Evolutionary conservation across 345 rosid species (phyloP).

Genomic region (Eucalyptus virginea): DNA sequence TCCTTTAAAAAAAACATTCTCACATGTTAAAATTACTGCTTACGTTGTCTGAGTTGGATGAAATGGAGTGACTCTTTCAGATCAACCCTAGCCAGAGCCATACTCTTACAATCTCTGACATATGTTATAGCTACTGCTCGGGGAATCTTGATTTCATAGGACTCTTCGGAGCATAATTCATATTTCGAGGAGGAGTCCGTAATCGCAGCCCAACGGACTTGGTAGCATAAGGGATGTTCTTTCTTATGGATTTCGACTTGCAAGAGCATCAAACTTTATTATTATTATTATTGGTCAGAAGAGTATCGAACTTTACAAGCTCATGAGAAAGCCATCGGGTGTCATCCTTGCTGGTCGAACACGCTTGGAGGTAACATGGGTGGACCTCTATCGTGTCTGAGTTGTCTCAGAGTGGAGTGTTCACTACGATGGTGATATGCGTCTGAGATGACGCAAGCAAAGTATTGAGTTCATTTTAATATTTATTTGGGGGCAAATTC

Average conservation of each 20-base stretch:
- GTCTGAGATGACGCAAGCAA: background rate
- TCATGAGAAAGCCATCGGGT: background rate
- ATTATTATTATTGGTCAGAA: too few species aligned
- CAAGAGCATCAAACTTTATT: background rate
- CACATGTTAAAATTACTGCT: background rate
- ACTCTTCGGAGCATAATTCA: background rate
- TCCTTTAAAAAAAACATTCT: background rate
- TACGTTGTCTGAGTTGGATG: background rate
- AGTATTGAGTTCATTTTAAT: background rate
- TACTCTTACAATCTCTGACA: background rate
- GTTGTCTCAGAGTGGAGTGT: background rate
- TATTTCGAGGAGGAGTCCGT: background rate
- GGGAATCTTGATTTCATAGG: background rate
- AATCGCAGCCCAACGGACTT: rapidly evolving
- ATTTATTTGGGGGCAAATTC: background rate
- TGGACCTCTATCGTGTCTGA: background rate
- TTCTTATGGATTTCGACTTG: background rate
- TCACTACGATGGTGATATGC: background rate
- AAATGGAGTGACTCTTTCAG: background rate
- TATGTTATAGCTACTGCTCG: background rate
- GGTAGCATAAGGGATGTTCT: background rate
- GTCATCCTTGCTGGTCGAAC: background rate
- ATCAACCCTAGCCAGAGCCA: background rate
- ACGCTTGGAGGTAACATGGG: background rate
- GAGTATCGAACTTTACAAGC: background rate